phyloP scores from a whole-genome alignment of 257 asterid genomes.

The Solanum tarapatanum region DNA sequence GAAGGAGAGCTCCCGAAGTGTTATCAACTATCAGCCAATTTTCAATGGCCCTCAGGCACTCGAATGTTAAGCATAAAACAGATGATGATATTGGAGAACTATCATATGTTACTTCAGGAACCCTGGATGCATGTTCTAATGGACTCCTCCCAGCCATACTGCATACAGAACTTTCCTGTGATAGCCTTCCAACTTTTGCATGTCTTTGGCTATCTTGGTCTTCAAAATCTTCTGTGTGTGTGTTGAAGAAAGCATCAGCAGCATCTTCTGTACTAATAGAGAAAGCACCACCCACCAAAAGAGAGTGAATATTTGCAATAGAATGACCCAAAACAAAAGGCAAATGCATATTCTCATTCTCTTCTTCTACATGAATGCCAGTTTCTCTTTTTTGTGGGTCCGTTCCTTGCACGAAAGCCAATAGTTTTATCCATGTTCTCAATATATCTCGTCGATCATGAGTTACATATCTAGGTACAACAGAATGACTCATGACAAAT shows the following conservation, averaged over 20 bases:
- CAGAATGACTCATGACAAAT: slow-evolving; percentile 89
- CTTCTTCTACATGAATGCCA: slow-evolving; percentile 81
- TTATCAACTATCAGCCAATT: slow-evolving; percentile 73
- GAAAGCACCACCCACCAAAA: slow-evolving; percentile 83
- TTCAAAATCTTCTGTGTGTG: slow-evolving; percentile 39
- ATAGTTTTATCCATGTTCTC: slow-evolving; percentile 71
- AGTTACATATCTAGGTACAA: slow-evolving; percentile 64
- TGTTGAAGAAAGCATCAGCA: slow-evolving; percentile 27
- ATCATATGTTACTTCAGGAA: slow-evolving; percentile 19
- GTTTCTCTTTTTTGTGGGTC: slow-evolving; percentile 82
- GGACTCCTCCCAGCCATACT: slow-evolving; percentile 51
- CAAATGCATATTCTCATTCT: slow-evolving; percentile 58
- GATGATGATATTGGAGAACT: slow-evolving; percentile 47
- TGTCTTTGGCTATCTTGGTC: slow-evolving; percentile 76
- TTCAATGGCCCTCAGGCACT: slow-evolving; percentile 82
- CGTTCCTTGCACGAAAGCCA: slow-evolving; percentile 92
- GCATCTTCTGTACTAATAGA: slow-evolving; percentile 22
- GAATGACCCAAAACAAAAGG: slow-evolving; percentile 71
- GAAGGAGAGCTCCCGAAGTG: slow-evolving; percentile 39
- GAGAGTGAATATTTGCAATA: slow-evolving; percentile 63
- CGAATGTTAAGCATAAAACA: slow-evolving; percentile 66
- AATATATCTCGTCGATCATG: slow-evolving; percentile 59
- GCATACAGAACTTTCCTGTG: slow-evolving; percentile 74
- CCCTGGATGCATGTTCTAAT: slow-evolving; percentile 33
- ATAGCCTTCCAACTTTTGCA: slow-evolving; percentile 92